These are phyloP conservation scores for Suillus paluster DNA, from an alignment of 768 basidiomycete species.

Conservation along the genomic window DNA sequence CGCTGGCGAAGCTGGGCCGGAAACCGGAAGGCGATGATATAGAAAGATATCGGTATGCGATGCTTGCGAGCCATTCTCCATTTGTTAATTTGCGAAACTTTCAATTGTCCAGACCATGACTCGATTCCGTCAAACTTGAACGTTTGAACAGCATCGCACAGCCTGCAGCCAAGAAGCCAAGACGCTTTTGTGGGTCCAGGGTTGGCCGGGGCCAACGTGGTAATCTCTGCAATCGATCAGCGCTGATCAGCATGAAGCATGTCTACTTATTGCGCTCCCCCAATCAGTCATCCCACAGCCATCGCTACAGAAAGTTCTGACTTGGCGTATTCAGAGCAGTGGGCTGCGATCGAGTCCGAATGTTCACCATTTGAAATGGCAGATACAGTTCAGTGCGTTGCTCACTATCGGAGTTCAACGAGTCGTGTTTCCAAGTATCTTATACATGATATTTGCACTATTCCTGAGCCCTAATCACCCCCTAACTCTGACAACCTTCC, in stretches of 20 bases:
- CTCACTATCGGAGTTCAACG: neutral
- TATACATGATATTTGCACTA: neutral
- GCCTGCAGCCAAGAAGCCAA: no score
- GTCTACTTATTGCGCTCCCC: neutral
- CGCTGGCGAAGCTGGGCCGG: neutral
- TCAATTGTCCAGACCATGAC: no score
- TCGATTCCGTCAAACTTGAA: no score
- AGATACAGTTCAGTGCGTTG: neutral
- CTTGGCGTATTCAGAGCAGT: neutral
- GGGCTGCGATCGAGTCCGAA: neutral
- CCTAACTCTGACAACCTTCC: constrained; percentile 79
- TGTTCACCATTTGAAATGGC: neutral
- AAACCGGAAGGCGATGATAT: neutral
- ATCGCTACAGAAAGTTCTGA: neutral
- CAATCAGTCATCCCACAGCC: neutral
- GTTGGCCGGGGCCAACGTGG: no score
- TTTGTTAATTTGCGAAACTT: no score
- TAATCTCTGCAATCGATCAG: no score
- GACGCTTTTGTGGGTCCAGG: no score
- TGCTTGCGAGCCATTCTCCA: neutral
- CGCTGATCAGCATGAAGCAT: neutral
- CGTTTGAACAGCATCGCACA: no score
- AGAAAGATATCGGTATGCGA: neutral
- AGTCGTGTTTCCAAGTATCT: neutral
- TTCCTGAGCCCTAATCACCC: constrained; percentile 38